Evolutionary conservation across 2,329 filamentous ascomycete genomes (phyloP).

Genomic region (Fusarium mexicanum): DNA sequence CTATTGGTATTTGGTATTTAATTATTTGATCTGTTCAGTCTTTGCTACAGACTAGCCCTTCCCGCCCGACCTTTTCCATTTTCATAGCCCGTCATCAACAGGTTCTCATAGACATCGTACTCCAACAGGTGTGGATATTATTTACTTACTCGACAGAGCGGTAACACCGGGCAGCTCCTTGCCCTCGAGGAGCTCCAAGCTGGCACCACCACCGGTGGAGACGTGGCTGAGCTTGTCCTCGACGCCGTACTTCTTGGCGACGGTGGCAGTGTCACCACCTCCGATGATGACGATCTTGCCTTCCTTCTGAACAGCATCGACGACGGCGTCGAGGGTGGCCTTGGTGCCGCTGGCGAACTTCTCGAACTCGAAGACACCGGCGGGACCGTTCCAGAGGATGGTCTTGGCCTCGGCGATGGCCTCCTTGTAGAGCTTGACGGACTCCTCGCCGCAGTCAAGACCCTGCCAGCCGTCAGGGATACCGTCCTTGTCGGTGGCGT

Average conservation of each 20-base stretch:
- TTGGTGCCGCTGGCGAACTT: slow-evolving; percentile 94
- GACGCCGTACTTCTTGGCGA: slow-evolving; percentile 95
- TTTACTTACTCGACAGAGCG: slow-evolving; percentile 84
- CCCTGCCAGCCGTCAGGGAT: slow-evolving; percentile 99
- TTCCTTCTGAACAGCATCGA: slow-evolving; percentile 75
- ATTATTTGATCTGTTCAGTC: slow-evolving; percentile 32
- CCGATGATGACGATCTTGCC: slow-evolving; percentile 99
- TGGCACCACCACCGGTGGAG: slow-evolving; percentile 94
- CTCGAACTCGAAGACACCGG: slow-evolving; percentile 97
- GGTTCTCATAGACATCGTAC: slow-evolving; percentile 37
- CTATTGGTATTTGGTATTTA: slow-evolving; percentile 39
- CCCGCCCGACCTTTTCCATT: slow-evolving; percentile 45
- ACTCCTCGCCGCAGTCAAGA: slow-evolving; percentile 92
- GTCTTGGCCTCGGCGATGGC: slow-evolving; percentile 91
- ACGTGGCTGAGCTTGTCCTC: slow-evolving; percentile 99
- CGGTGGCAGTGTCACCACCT: slow-evolving; percentile 96
- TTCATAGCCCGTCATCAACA: slow-evolving; percentile 47
- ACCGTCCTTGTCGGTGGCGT: slow-evolving; percentile 85
- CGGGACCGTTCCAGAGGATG: slow-evolving; percentile 98
- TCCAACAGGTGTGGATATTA: slow-evolving; percentile 31
- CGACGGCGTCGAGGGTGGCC: slow-evolving; percentile 87
- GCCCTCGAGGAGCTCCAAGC: slow-evolving; percentile 94
- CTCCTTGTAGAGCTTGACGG: slow-evolving; percentile 85
- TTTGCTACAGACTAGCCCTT: slow-evolving; percentile 50
- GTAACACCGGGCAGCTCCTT: slow-evolving; percentile 95